Evolutionary conservation across 768 basidiomycete species (phyloP).

Genomic region (Boletus tomentosulus): DNA sequence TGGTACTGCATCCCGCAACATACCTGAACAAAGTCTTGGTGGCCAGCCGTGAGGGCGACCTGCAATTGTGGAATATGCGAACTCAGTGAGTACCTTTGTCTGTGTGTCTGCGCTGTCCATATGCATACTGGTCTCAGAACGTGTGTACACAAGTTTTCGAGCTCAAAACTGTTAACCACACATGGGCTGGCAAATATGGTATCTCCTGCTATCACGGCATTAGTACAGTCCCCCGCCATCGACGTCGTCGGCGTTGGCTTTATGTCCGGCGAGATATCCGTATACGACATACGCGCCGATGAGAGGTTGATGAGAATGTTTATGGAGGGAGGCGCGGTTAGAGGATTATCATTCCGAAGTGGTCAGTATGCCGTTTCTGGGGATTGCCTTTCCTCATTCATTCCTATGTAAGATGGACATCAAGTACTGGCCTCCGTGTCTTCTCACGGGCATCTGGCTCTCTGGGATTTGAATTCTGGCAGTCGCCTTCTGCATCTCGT

Average conservation of each 20-base stretch:
- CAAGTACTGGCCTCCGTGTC: conserved; percentile 86
- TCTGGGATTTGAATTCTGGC: conserved; percentile 88
- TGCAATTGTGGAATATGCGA: conserved; percentile 94
- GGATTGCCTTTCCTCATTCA: conserved; percentile 1
- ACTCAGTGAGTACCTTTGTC: conserved; percentile 53
- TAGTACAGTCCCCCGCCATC: conserved; percentile 91
- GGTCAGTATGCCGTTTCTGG: conserved; percentile 46
- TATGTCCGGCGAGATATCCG: conserved; percentile 77
- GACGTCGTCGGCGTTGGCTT: conserved; percentile 95
- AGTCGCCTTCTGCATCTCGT: conserved; percentile 82
- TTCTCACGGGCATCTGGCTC: conserved; percentile 79
- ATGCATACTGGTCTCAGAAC: conserved; percentile 42
- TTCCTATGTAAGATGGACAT: conserved; percentile 61
- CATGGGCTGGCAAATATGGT: conserved; percentile 27
- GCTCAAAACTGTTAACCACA: conserved; percentile 47
- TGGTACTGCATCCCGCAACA: conserved; percentile 87
- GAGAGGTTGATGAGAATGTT: conserved; percentile 85
- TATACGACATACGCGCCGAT: conserved; percentile 88
- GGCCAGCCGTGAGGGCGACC: conserved; percentile 69
- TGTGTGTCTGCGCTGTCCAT: background rate
- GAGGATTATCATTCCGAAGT: conserved; percentile 78
- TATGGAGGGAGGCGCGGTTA: conserved; percentile 82
- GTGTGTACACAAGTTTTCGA: conserved; percentile 76
- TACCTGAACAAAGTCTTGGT: conserved; percentile 95
- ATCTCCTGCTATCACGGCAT: conserved; percentile 58